Conservation (phyloP, 192 early-diverging fungal species). For the Rhizophagus sp. region DNA sequence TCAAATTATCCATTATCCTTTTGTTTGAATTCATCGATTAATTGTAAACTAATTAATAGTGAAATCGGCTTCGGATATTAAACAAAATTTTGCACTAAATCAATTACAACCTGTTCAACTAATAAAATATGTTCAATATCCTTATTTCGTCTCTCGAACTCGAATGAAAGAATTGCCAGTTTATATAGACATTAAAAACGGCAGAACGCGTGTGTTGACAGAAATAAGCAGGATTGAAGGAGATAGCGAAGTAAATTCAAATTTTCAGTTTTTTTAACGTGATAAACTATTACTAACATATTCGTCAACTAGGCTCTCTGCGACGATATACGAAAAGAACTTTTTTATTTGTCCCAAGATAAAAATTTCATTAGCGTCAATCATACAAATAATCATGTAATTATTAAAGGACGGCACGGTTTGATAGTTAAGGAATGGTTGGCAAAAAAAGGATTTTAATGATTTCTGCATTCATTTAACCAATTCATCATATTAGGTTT, state of each 20-base stretch:
- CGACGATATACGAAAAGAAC: slow-evolving; percentile 13
- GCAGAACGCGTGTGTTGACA: slow-evolving; percentile 61
- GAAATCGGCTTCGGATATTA: neutral
- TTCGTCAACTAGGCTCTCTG: slow-evolving; percentile 16
- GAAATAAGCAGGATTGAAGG: slow-evolving; percentile 73
- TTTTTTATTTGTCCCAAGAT: neutral
- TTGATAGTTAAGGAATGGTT: slow-evolving; percentile 44
- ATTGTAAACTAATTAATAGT: neutral
- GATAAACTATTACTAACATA: slow-evolving; percentile 23
- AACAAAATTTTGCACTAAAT: neutral
- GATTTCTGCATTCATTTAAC: neutral
- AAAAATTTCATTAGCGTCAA: neutral
- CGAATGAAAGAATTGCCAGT: slow-evolving; percentile 63
- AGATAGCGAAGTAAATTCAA: slow-evolving; percentile 50
- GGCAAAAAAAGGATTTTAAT: slow-evolving; percentile 43
- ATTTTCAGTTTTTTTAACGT: slow-evolving; percentile 15
- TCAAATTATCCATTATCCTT: neutral
- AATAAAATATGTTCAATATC: slow-evolving; percentile 23
- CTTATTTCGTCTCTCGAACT: slow-evolving; percentile 70
- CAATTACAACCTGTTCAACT: neutral
- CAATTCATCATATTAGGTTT: too few species aligned
- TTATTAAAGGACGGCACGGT: slow-evolving; percentile 41
- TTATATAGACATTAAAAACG: slow-evolving; percentile 70
- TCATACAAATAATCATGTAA: slow-evolving; percentile 36
- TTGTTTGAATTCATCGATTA: neutral